Conservation (phyloP, 2,329 filamentous ascomycete species). For the Aspergillus thermomutatus region DNA sequence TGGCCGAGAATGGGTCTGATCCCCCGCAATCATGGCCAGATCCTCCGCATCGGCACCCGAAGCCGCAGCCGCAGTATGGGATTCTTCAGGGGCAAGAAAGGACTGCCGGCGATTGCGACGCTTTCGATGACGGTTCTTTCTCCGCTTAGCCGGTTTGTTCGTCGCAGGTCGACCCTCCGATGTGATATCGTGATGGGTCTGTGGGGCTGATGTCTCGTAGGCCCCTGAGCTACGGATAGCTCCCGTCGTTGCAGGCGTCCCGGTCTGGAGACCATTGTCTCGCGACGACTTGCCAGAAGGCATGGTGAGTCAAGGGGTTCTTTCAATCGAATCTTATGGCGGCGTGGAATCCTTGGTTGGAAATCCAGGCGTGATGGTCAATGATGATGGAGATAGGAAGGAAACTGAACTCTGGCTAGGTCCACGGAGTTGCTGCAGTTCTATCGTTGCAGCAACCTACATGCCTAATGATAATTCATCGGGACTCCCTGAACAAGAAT, state of each 20-base stretch:
- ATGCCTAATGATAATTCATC: constrained; percentile 17
- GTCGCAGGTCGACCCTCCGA: constrained; percentile 17
- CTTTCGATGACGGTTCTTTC: constrained; percentile 74
- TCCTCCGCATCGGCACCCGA: constrained; percentile 38
- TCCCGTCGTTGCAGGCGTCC: constrained; percentile 1
- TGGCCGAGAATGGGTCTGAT: constrained; percentile 24
- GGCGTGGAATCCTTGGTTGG: not conserved
- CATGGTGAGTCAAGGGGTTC: constrained; percentile 11
- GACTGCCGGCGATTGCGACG: constrained; percentile 79
- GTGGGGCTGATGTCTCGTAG: constrained; percentile 10
- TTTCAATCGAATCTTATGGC: not conserved
- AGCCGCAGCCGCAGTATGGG: constrained; percentile 43
- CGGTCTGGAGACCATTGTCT: constrained; percentile 8
- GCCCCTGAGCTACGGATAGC: constrained; percentile 1
- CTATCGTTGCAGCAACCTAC: constrained; percentile 5
- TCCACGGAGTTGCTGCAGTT: constrained; percentile 4
- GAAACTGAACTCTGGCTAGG: constrained; percentile 1
- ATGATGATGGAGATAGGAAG: not conserved
- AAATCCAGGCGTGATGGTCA: not conserved
- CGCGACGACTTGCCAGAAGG: constrained; percentile 2
- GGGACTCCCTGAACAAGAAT: not conserved
- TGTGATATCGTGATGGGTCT: constrained; percentile 18
- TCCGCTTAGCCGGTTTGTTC: constrained; percentile 35
- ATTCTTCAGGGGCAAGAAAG: constrained; percentile 66
- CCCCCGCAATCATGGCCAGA: constrained; percentile 27